These are phyloP conservation scores for Phytophthora uliginosa DNA, from an alignment of 352 stramenopile genomes.

Conservation along the genomic window DNA sequence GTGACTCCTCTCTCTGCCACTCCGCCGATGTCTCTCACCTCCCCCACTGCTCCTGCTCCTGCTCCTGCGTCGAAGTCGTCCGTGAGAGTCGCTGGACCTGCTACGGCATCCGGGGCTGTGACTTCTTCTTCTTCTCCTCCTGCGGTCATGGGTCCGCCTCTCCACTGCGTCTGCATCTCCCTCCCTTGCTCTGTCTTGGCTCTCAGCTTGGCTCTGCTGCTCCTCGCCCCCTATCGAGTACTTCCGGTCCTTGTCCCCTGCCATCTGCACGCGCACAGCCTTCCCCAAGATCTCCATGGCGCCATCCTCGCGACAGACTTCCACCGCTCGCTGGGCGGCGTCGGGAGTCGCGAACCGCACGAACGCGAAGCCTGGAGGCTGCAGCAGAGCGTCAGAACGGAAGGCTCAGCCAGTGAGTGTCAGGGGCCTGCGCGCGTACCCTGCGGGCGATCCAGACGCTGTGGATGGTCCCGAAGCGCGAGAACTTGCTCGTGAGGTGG, in stretches of 20 bases:
- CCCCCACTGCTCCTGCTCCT: conserved; percentile 10
- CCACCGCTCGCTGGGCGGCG: conserved; percentile 59
- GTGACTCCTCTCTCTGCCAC: not conserved
- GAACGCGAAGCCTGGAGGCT: conserved; percentile 89
- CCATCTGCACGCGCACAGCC: conserved; percentile 78
- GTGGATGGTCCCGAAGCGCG: conserved; percentile 74
- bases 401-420: not conserved
- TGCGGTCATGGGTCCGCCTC: not conserved
- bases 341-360: conserved; percentile 64
- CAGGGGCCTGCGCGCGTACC: conserved; percentile 30
- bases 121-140: not conserved
- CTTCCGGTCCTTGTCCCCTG: conserved; percentile 49
- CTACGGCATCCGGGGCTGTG: conserved; percentile 4
- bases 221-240: conserved; percentile 3
- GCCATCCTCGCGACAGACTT: conserved; percentile 43
- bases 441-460: conserved; percentile 82
- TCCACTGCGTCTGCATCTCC: not conserved
- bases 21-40: conserved; percentile 7
- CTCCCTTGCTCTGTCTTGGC: not conserved
- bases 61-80: conserved; percentile 1
- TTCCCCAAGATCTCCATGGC: conserved; percentile 77
- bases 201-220: not conserved
- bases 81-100: not conserved
- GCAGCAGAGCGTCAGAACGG: conserved; percentile 22
- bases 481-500: conserved; percentile 72